A percentile compares a stretch with the other conserved stretches of the same genome.
Conservation (phyloP, 306 rosid genomes). For the Vicia villosa region DNA sequence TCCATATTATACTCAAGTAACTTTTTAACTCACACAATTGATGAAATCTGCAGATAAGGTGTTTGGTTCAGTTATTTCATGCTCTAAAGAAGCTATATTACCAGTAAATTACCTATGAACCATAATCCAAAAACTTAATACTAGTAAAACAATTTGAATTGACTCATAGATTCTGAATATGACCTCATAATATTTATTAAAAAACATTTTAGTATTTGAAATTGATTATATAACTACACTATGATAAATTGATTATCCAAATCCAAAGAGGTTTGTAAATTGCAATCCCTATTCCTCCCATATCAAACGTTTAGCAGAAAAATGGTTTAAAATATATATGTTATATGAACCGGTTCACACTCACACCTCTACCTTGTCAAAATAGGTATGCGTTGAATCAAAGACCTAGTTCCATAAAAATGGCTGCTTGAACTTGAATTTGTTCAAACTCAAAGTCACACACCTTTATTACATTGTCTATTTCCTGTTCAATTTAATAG, state of each 20-base stretch:
- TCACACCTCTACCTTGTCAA: not conserved
- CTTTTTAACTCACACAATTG: conserved; percentile 61
- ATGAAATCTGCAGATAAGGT: conserved; percentile 74
- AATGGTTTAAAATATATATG: not conserved
- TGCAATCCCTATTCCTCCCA: not conserved
- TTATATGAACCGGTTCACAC: conserved; percentile 8
- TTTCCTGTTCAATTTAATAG: conserved; percentile 21
- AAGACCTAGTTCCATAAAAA: not conserved
- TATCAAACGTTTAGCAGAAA: conserved; percentile 7
- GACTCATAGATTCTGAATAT: too few species aligned
- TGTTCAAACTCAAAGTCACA: not conserved
- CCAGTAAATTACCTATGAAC: too few species aligned
- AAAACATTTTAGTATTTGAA: too few species aligned
- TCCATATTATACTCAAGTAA: conserved; percentile 16
- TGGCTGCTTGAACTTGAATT: conserved; percentile 14
- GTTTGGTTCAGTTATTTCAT: conserved; percentile 86
- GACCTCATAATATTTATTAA: too few species aligned
- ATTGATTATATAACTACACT: too few species aligned
- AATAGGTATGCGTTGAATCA: conserved; percentile 5
- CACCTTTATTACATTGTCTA: not conserved
- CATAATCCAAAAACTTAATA: too few species aligned
- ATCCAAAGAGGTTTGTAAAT: not conserved
- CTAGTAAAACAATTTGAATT: too few species aligned
- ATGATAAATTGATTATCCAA: conserved; percentile 38
- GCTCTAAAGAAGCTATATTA: conserved; percentile 91